Conservation (phyloP, 164 flowering plant species). For the Euptelea pleiosperma region DNA sequence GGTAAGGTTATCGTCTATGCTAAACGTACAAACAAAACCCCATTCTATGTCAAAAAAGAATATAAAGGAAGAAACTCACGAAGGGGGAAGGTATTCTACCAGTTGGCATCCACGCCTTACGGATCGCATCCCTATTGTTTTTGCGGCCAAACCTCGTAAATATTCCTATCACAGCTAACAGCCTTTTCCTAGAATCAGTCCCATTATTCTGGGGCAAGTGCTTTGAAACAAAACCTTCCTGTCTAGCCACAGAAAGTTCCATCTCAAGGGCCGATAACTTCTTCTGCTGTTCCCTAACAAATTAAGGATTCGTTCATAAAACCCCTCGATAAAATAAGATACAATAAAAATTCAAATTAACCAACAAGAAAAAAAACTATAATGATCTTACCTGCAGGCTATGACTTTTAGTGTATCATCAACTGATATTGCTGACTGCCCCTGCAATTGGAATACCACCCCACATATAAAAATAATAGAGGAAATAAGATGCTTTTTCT, state of each 20-base stretch:
- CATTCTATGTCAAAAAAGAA: neutral
- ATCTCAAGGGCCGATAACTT: constrained; percentile 67
- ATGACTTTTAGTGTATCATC: constrained; percentile 81
- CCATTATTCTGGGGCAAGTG: constrained; percentile 30
- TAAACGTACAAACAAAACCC: neutral
- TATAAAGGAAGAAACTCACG: constrained; percentile 17
- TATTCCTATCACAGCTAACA: constrained; percentile 70
- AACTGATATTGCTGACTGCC: constrained; percentile 78
- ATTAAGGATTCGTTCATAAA: too few relatives aligned
- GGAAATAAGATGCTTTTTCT: neutral
- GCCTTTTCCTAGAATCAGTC: constrained; percentile 41
- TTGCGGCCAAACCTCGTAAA: constrained; percentile 66
- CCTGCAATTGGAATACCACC: constrained; percentile 41
- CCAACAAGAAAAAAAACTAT: neutral
- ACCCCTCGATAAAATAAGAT: neutral
- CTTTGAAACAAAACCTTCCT: constrained; percentile 73
- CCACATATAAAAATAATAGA: neutral
- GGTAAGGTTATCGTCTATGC: too few relatives aligned
- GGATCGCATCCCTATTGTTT: constrained; percentile 77
- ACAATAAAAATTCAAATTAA: neutral
- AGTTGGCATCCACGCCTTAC: constrained; percentile 89
- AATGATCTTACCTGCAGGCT: constrained; percentile 58
- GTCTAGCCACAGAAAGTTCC: constrained; percentile 70
- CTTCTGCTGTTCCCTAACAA: constrained; percentile 75
- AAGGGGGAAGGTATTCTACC: constrained; percentile 42